Percentiles rank a stretch among this genome's conserved stretches.
These are phyloP conservation scores for Neofusicoccum laricinum DNA, from an alignment of 2,329 filamentous ascomycete species.

Conservation along the genomic window DNA sequence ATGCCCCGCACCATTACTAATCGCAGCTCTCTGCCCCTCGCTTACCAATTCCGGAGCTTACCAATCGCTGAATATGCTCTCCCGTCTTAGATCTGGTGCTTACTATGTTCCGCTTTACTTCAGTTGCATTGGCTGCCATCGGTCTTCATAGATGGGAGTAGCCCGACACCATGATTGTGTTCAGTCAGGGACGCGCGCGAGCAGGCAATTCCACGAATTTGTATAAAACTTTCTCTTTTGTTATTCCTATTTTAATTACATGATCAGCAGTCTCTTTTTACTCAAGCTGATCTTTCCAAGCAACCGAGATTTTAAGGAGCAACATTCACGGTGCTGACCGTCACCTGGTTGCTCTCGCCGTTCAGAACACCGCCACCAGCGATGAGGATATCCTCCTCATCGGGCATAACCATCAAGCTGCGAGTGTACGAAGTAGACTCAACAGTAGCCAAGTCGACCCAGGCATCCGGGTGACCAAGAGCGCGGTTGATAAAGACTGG, in stretches of 20 bases:
- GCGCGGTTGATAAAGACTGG: slow-evolving; percentile 49
- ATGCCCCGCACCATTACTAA: background rate
- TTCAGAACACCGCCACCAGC: slow-evolving; percentile 19
- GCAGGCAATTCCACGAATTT: too few species aligned
- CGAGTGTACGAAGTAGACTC: slow-evolving; percentile 47
- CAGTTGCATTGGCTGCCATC: too few species aligned
- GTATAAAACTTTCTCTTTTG: too few species aligned
- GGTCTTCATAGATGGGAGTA: too few species aligned
- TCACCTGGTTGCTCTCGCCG: slow-evolving; percentile 26
- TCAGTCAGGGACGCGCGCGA: too few species aligned
- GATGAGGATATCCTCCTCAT: background rate
- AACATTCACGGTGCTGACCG: slow-evolving; percentile 16
- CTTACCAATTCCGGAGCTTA: background rate
- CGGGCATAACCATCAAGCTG: slow-evolving; percentile 41
- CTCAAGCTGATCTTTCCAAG: background rate
- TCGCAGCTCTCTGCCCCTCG: background rate
- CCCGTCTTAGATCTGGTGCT: too few species aligned
- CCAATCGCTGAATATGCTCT: background rate
- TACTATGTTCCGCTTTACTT: too few species aligned
- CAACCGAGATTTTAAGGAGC: background rate
- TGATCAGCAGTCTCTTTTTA: background rate
- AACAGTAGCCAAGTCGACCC: slow-evolving; percentile 44
- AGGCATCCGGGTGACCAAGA: slow-evolving; percentile 42
- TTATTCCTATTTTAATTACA: background rate
- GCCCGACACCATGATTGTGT: too few species aligned